phyloP scores from a whole-genome alignment of 345 rosid species.

The Dipteronia sinensis region DNA sequence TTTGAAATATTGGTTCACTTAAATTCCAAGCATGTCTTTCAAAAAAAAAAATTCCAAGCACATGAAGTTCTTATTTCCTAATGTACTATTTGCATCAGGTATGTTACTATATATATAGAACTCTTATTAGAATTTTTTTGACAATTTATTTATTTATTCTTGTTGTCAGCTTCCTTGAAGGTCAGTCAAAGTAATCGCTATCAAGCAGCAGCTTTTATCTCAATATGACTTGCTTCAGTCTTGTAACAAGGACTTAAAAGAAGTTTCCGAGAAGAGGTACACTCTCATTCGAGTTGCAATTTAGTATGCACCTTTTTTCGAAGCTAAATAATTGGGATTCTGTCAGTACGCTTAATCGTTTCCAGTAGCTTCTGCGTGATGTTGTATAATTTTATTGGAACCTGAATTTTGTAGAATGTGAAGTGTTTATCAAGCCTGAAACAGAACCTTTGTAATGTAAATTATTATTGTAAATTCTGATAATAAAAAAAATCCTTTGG shows the following conservation, averaged over 20 bases:
- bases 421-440: conserved; percentile 4
- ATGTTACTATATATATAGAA: not conserved
- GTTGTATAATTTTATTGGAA: not conserved
- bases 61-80: not conserved
- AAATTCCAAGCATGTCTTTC: not conserved
- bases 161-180: conserved; percentile 78
- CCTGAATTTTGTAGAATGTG: not conserved
- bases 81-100: not conserved
- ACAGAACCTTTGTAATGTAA: not conserved
- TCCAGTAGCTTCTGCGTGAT: not conserved
- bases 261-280: conserved; percentile 86
- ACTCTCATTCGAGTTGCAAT: not conserved
- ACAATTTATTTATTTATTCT: conserved; percentile 7
- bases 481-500: not conserved
- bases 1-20: not conserved
- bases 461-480: not conserved
- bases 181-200: conserved; percentile 61
- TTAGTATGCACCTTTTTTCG: not conserved
- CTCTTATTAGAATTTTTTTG: not conserved
- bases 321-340: not conserved
- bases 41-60: not conserved
- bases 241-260: conserved; percentile 79
- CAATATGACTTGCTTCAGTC: conserved; percentile 85
- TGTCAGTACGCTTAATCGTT: no score
- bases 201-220: conserved; percentile 83